Base-by-base conservation (phyloP, 495 filamentous ascomycete genomes). In the Hyphodiscus hymeniophilus region DNA sequence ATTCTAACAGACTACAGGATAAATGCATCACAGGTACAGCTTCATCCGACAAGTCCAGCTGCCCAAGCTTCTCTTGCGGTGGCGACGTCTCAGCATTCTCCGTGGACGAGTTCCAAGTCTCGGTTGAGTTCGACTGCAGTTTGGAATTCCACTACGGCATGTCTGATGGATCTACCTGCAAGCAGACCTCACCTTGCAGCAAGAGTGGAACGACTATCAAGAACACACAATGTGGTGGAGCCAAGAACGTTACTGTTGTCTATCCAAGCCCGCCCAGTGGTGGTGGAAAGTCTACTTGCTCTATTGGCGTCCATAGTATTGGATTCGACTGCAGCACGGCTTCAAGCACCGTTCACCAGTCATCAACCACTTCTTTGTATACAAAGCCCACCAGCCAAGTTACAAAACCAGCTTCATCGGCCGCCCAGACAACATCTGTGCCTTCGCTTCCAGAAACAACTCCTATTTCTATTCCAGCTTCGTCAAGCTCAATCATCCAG, bases 191-290 rank as follows among this genome's bases (percentile, higher is more conserved):
- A 45, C 55, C 66, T 23, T 92, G 85, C 75, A 72, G 68, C 42
- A 65, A 75, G 39, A 68, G 69, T 20, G 85, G 85, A 58, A 78
- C 79, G 42, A 74, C 69, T 43, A 72, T 95, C 53, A 63, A 73
- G 64, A 95, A 95, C 72, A 77, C 71, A 50, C 88, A 95, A 71
- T 96, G 90, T 63, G 91, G 89, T 74, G 89, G 90, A 67, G 90
- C 90, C 48, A 84, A 73, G 59, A 75, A 74, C 18, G 87, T 95
- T 28, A 78, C 76, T 30, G 80, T 94, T 60, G 73, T 86, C 63
- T 79, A 87, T 57, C 85, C 85, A 13, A 57, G 67, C 7, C 65
- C 81, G 61, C 67, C 70, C 51, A 62, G 67, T 33, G 44, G 45
- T 26, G 39, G 21, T 13, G 62, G 63, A 4, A 77, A 74, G 66